Percentiles rank a stretch among this genome's conserved stretches.
Conservation (phyloP, 1,139 yeast genomes). For the Candida glucosophila region DNA sequence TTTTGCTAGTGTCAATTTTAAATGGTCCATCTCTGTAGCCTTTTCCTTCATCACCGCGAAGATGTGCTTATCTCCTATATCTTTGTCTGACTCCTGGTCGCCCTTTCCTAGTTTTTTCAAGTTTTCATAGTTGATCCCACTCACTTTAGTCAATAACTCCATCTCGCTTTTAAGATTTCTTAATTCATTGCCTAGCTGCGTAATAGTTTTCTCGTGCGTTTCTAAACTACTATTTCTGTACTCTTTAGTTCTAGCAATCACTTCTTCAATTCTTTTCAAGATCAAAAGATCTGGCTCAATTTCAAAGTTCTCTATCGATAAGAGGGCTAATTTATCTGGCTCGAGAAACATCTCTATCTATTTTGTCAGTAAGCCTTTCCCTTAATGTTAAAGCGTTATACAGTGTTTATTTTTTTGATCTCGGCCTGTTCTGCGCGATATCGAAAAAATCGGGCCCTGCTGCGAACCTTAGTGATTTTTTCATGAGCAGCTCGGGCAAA, state of each 20-base stretch:
- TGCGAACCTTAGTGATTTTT: background rate
- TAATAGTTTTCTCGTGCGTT: constrained; percentile 12
- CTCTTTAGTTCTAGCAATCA: constrained; percentile 20
- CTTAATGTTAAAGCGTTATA: background rate
- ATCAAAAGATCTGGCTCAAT: constrained; percentile 45
- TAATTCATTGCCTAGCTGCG: constrained; percentile 13
- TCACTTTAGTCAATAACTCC: constrained; percentile 13
- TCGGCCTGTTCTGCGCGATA: background rate
- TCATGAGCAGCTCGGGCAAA: constrained; percentile 8
- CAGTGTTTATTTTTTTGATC: background rate
- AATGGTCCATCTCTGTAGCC: constrained; percentile 34
- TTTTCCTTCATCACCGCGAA: constrained; percentile 20
- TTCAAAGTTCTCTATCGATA: constrained; percentile 40
- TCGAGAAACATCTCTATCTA: no score
- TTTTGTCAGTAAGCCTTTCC: no score
- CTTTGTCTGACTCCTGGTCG: constrained; percentile 2
- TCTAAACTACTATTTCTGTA: constrained; percentile 18
- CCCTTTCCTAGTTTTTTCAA: constrained; percentile 6
- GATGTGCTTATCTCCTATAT: constrained; percentile 12
- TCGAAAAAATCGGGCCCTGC: background rate
- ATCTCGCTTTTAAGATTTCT: constrained; percentile 16
- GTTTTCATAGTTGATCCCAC: constrained; percentile 9
- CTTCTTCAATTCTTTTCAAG: constrained; percentile 38
- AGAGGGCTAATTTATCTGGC: constrained; percentile 29
- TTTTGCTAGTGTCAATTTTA: constrained; percentile 48